These are phyloP conservation scores for Rhodofomes roseus DNA, from an alignment of 1,284 basidiomycete species.

Conservation along the genomic window DNA sequence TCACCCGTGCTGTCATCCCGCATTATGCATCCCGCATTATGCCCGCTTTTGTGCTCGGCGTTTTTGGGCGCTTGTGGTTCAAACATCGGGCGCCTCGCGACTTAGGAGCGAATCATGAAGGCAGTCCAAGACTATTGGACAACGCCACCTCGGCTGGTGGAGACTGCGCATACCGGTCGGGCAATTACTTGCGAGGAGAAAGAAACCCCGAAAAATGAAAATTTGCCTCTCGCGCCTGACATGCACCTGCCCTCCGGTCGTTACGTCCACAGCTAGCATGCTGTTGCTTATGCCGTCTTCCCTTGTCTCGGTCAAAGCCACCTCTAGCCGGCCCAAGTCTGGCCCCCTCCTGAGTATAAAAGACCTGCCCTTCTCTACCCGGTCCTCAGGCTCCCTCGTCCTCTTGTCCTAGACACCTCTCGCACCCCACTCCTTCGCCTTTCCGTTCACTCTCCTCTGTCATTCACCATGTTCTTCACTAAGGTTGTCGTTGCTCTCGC, in stretches of 20 bases:
- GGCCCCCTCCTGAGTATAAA: neutral
- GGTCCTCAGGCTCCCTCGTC: neutral
- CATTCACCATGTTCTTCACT: slow-evolving; percentile 42
- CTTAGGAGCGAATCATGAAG: neutral
- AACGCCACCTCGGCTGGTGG: neutral
- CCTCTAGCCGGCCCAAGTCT: neutral
- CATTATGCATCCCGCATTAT: too few species aligned
- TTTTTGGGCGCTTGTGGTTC: neutral
- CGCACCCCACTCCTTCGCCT: neutral
- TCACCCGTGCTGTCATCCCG: neutral
- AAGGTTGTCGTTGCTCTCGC: slow-evolving; percentile 42
- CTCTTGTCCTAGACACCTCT: neutral
- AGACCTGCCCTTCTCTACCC: neutral
- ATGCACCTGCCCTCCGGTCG: neutral
- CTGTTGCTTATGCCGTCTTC: neutral
- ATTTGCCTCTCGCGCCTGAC: neutral
- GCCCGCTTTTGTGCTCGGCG: neutral
- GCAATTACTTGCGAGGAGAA: neutral
- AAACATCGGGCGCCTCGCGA: neutral
- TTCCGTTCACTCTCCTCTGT: slow-evolving; percentile 12
- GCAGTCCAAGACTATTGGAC: neutral
- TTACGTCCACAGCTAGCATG: neutral
- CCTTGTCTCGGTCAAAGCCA: neutral
- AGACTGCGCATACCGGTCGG: neutral
- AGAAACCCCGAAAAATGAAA: neutral